Base-by-base conservation (phyloP, 345 rosid genomes). In the Salix koriyanagi region DNA sequence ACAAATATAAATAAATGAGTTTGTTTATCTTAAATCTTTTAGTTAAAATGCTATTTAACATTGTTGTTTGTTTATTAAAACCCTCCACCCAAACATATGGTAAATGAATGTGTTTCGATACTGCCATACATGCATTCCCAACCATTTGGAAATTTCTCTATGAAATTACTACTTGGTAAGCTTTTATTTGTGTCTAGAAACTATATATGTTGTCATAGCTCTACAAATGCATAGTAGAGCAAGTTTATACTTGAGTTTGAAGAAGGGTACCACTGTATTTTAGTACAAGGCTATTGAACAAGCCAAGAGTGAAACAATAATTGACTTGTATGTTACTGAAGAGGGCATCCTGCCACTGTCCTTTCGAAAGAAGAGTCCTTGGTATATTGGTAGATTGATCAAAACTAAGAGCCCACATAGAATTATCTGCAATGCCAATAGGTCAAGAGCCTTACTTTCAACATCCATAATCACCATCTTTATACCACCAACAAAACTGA, bases 301-400 rank as follows among this genome's bases (percentile, higher is more conserved):
- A 16, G 61, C 79, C 56, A 85, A 79, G 42, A 85, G 46, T 28
- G 90, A 88, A 5, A 87, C 48, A 12, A 76, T 87, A 78, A 84
- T 5, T 42, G 96, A 78, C 77, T 83, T 84, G 62, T 84, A 74
- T 0, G 90, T 77, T 8, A 83, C 70, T 37, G 85, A 83, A 67
- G 4, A 52, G 12, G 94, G 94, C 90, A 89, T 78, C 81, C 80
- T 89, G 32, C 98, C 97, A 56, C 76, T 82, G 50, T 94, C 94
- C 73, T 74, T 85, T 83, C 96, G 84, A 10, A 89, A 4, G 77
- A 90, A 65, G 76, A 90, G 85, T 1, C 85, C 94, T 72, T 88
- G 79, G 52, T 91, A 91, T 69, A 91, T 44, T 44, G 97, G 97
- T 85, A 86, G 78, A 71, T 88, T 92, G 79, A 91, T 75, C 32